Percentiles rank a stretch among this genome's conserved stretches.
phyloP scores from a whole-genome alignment of 2,329 filamentous ascomycete genomes.

The Plenodomus lindquistii region DNA sequence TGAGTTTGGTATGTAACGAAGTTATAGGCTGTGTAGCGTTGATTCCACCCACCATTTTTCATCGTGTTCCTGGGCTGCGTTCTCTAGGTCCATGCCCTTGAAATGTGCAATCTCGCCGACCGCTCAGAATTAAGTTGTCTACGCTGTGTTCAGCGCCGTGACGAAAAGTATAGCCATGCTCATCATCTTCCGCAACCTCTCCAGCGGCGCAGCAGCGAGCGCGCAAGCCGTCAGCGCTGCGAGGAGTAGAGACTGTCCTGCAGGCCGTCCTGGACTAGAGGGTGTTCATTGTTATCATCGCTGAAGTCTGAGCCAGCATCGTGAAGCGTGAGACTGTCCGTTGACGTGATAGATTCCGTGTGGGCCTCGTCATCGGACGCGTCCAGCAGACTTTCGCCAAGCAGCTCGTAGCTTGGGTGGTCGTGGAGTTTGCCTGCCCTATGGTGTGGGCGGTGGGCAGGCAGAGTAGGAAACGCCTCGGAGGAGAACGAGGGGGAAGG shows the following conservation, averaged over 20 bases:
- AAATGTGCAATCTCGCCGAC: too few species aligned
- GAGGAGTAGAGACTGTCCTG: constrained; percentile 25
- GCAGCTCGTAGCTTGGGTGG: constrained; percentile 42
- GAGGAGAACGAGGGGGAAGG: too few species aligned
- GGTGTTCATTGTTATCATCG: constrained; percentile 38
- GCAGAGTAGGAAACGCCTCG: too few species aligned
- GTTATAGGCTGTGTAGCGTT: not conserved
- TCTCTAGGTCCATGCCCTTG: too few species aligned
- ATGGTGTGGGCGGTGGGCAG: too few species aligned
- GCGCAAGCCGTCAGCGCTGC: constrained; percentile 18
- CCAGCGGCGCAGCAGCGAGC: constrained; percentile 12
- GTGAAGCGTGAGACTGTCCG: constrained; percentile 38
- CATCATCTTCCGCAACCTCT: too few species aligned
- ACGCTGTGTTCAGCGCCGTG: too few species aligned
- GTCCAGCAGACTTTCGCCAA: constrained; percentile 35
- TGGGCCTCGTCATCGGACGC: constrained; percentile 44
- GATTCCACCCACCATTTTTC: too few species aligned
- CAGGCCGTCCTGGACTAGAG: constrained; percentile 21
- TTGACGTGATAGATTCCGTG: constrained; percentile 43
- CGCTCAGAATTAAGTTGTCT: too few species aligned
- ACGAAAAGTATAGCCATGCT: too few species aligned
- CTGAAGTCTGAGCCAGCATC: constrained; percentile 35
- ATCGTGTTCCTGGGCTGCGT: too few species aligned
- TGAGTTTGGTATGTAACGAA: constrained; percentile 10
- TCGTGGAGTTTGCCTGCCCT: too few species aligned